Evolutionary conservation across 1,139 yeast species (phyloP), one percentile per base, ranked within the genome.

Genomic region (Candida pseudoviswanathii): DNA sequence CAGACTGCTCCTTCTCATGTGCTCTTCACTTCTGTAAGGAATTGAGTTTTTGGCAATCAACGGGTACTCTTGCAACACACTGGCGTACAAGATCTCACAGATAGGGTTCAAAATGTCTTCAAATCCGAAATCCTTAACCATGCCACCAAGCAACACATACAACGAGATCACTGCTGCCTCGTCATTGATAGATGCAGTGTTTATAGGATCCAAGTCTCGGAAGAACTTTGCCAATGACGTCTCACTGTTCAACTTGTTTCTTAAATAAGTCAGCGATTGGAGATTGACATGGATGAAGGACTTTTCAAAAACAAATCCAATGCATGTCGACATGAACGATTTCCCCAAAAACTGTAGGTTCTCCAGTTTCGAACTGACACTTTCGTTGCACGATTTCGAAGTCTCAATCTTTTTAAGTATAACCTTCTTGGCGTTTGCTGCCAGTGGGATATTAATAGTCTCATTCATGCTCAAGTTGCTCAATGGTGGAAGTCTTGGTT

Each of bases 91-190:
- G 5, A 87, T 75, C 54, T 86, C 91, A 54, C 89, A 80, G 34
- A 89, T 62, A 2, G 87, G 85, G 51, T 76, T 74, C 55, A 86
- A 67, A 25, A 85, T 75, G 1, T 77, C 66, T 59, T 89, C 91
- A 61, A 89, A 87, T 1, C 96, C 96, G 68, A 85, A 89, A 64
- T 88, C 96, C 58, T 84, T 85, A 36, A 86, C 78, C 54, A 91
- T 80, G 11, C 85, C 83, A 2, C 96, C 96, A 27, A 89, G 60
- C 25, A 86, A 63, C 29, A 85, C 78, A 56, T 78, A 78, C 43
- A 89, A 70, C 34, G 84, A 70, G 36, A 75, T 72, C 1, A 78
- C 70, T 0, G 83, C 82, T 3, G 77, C 67, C 41, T 77, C 78
- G 48, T 82, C 82, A 47, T 66, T 70, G 21, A 66, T 60, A 10